phyloP scores from a whole-genome alignment of 352 stramenopile genomes.

The Globisporangium cystogenes region DNA sequence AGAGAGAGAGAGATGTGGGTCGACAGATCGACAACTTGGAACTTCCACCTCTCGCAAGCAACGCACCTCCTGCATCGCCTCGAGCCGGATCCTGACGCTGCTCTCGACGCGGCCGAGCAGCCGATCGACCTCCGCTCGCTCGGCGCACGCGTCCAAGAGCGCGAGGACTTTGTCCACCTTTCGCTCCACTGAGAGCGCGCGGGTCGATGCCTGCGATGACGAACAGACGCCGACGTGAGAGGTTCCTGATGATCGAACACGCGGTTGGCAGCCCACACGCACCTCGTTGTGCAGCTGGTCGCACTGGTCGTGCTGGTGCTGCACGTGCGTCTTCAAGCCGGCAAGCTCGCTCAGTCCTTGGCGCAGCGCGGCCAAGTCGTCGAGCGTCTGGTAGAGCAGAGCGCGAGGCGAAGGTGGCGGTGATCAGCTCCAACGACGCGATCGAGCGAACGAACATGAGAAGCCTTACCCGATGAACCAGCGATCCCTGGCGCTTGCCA shows the following conservation, averaged over 20 bases:
- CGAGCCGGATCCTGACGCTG: slow-evolving; percentile 42
- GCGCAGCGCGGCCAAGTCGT: slow-evolving; percentile 19
- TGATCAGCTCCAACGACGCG: too few species aligned
- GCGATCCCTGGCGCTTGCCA: slow-evolving; percentile 30
- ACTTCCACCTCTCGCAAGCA: too few species aligned
- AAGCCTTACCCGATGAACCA: slow-evolving; percentile 33
- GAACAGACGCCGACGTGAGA: too few species aligned
- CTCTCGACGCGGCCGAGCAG: slow-evolving; percentile 33
- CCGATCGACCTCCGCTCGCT: slow-evolving; percentile 31
- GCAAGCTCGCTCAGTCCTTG: slow-evolving; percentile 31
- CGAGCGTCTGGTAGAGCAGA: slow-evolving; percentile 9
- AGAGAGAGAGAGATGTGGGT: too few species aligned
- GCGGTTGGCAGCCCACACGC: too few species aligned
- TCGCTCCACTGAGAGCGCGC: slow-evolving; percentile 28
- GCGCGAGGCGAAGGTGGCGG: too few species aligned
- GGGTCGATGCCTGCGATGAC: slow-evolving; percentile 16
- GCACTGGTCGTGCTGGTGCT: slow-evolving; percentile 25
- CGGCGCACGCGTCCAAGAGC: slow-evolving; percentile 25
- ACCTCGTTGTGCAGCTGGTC: slow-evolving; percentile 23
- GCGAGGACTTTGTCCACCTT: slow-evolving; percentile 30
- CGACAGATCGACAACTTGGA: too few species aligned
- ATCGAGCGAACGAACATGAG: too few species aligned
- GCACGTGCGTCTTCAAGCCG: slow-evolving; percentile 19
- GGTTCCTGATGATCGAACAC: too few species aligned
- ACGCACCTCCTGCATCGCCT: slow-evolving; percentile 44